A percentile compares a stretch with the other conserved stretches of the same genome.
These are phyloP conservation scores for Pisolithus sp. DNA, from an alignment of 768 basidiomycete genomes.

Conservation along the genomic window DNA sequence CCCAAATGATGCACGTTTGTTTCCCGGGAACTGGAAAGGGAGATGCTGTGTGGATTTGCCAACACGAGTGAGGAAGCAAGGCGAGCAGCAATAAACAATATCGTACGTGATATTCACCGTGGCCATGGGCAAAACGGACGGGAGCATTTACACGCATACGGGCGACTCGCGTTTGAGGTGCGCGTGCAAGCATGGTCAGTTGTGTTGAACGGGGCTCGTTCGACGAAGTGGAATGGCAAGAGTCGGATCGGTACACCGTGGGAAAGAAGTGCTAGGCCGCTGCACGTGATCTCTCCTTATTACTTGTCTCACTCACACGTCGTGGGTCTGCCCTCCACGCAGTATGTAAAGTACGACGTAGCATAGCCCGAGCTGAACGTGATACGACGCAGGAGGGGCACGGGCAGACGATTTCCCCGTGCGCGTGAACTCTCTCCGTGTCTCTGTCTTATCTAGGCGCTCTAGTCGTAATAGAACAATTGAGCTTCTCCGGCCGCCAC, in stretches of 20 bases:
- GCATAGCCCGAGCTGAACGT: too few species aligned
- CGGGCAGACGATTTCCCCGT: too few species aligned
- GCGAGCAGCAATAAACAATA: neutral
- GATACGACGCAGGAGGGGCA: too few species aligned
- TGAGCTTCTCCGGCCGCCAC: neutral
- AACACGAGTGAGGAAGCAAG: neutral
- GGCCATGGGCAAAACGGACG: conserved; percentile 43
- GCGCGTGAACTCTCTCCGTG: neutral
- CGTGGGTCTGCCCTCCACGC: too few species aligned
- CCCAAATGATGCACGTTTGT: conserved; percentile 43
- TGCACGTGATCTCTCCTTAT: too few species aligned
- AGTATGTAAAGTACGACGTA: too few species aligned
- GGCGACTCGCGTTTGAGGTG: conserved; percentile 35
- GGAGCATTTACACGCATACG: conserved; percentile 21
- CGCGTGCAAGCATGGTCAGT: conserved; percentile 35
- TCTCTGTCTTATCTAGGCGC: conserved; percentile 6
- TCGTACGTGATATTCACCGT: conserved; percentile 48
- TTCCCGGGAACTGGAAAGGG: conserved; percentile 48
- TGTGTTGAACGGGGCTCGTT: neutral
- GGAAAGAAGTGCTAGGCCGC: neutral
- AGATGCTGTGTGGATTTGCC: conserved; percentile 37
- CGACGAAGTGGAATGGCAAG: neutral
- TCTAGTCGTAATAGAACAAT: neutral
- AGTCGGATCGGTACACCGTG: neutral
- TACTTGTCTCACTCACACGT: too few species aligned